Evolutionary conservation across 139 green algal species (phyloP).

Genomic region (Raphidocelis subcapitata): DNA sequence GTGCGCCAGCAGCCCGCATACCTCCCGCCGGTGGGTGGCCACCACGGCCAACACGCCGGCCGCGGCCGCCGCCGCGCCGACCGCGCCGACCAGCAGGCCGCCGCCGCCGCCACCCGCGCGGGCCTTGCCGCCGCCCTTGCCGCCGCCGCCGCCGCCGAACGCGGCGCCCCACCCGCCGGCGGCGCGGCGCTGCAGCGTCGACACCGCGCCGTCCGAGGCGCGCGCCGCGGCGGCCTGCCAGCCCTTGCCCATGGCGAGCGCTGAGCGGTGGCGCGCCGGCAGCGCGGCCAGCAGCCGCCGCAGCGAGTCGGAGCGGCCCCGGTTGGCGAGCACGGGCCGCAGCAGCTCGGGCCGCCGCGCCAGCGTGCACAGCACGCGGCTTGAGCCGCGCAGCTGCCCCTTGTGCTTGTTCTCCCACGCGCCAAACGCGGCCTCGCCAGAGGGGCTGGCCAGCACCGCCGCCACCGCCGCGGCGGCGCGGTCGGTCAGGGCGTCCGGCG

Average conservation of each 20-base stretch:
- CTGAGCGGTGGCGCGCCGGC: slow-evolving; percentile 11
- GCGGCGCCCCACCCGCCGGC: background rate
- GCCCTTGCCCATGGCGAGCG: slow-evolving; percentile 12
- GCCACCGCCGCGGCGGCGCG: slow-evolving; percentile 9
- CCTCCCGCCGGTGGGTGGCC: background rate
- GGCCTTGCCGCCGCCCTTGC: background rate
- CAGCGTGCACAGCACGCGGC: slow-evolving; percentile 32
- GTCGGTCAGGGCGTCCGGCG: slow-evolving; percentile 9
- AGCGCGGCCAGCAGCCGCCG: slow-evolving; percentile 19
- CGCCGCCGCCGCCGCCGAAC: background rate
- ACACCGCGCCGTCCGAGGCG: slow-evolving; percentile 14
- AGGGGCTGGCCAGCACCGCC: slow-evolving; percentile 11
- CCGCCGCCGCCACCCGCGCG: background rate
- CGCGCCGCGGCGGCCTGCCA: slow-evolving; percentile 27
- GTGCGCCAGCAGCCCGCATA: background rate
- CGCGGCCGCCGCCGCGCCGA: background rate
- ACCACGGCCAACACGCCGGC: slow-evolving; percentile 6
- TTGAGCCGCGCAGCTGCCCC: slow-evolving; percentile 31
- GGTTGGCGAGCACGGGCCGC: slow-evolving; percentile 6
- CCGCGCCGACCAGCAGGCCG: background rate
- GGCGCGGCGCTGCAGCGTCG: background rate
- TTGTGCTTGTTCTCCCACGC: slow-evolving; percentile 44
- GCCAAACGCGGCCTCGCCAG: slow-evolving; percentile 15
- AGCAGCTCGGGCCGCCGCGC: slow-evolving; percentile 16
- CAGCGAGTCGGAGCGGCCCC: background rate